Conservation (phyloP, 176 grass and related monocot species). For the Poa annua region DNA sequence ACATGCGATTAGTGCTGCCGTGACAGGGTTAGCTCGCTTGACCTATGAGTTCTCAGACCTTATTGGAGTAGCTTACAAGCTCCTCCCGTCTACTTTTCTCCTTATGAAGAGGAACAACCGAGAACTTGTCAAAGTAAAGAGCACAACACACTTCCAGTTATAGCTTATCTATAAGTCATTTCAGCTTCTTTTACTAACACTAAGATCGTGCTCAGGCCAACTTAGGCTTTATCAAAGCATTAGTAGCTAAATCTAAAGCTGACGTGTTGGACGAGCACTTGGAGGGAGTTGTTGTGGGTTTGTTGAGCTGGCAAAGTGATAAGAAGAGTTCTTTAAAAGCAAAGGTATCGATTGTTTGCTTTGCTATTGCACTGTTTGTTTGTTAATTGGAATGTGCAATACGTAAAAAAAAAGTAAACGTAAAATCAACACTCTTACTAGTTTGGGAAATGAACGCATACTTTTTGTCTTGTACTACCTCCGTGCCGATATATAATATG, state of each 20-base stretch:
- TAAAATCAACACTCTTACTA: not conserved
- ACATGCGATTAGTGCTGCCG: conserved; percentile 76
- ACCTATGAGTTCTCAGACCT: conserved; percentile 94
- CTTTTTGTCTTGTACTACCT: not conserved
- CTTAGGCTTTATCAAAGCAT: conserved; percentile 92
- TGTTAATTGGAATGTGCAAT: not conserved
- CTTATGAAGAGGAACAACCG: conserved; percentile 89
- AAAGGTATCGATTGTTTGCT: conserved; percentile 61
- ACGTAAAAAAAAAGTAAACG: not conserved
- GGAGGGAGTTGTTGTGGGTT: conserved; percentile 71
- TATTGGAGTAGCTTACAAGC: conserved; percentile 78
- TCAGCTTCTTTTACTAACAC: conserved; percentile 20
- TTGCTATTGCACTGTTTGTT: conserved; percentile 22
- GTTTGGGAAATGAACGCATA: not conserved
- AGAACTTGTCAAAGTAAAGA: conserved; percentile 83
- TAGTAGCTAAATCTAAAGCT: conserved; percentile 88
- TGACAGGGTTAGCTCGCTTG: conserved; percentile 90
- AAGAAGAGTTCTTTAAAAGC: conserved; percentile 89
- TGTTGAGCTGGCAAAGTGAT: conserved; percentile 78
- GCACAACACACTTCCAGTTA: conserved; percentile 2
- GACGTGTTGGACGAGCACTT: conserved; percentile 77
- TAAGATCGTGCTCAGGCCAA: conserved; percentile 64
- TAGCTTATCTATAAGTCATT: not conserved
- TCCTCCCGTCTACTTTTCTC: conserved; percentile 82
- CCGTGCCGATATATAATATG: too few relatives aligned